phyloP scores from a whole-genome alignment of 352 stramenopile species.

The Globisporangium cylindrosporum region DNA sequence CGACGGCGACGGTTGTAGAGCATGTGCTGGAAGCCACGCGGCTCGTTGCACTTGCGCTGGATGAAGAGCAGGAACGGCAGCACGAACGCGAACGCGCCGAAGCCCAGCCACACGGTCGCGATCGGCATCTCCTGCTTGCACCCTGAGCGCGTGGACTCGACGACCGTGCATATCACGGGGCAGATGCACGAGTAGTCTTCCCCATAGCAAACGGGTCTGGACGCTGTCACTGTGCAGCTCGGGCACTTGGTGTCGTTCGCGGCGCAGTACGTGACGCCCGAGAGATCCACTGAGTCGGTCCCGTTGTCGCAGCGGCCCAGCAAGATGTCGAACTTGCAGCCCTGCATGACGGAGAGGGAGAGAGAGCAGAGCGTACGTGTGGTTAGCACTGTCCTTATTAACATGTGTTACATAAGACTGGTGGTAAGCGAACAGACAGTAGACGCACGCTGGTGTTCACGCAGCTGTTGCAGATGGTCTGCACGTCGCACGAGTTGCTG shows the following conservation, averaged over 20 bases:
- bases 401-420: not conserved
- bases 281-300: constrained; percentile 4
- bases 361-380: not conserved
- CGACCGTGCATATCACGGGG: constrained; percentile 20
- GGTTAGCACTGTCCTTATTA: not conserved
- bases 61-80: constrained; percentile 40
- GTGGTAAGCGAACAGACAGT: not conserved
- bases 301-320: constrained; percentile 22
- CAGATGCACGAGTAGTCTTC: constrained; percentile 35
- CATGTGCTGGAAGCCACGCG: constrained; percentile 17
- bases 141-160: not conserved
- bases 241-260: constrained; percentile 24
- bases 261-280: constrained; percentile 28
- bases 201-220: constrained; percentile 32
- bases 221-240: constrained; percentile 28
- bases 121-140: constrained; percentile 13
- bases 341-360: constrained; percentile 16
- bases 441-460: constrained; percentile 27
- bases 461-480: constrained; percentile 39
- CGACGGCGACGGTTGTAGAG: constrained; percentile 12
- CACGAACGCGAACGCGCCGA: constrained; percentile 24
- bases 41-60: constrained; percentile 37
- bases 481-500: constrained; percentile 38
- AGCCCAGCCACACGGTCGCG: constrained; percentile 30
- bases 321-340: constrained; percentile 39